phyloP scores from a whole-genome alignment of 1,139 yeast species.

The Meyerozyma sp. region DNA sequence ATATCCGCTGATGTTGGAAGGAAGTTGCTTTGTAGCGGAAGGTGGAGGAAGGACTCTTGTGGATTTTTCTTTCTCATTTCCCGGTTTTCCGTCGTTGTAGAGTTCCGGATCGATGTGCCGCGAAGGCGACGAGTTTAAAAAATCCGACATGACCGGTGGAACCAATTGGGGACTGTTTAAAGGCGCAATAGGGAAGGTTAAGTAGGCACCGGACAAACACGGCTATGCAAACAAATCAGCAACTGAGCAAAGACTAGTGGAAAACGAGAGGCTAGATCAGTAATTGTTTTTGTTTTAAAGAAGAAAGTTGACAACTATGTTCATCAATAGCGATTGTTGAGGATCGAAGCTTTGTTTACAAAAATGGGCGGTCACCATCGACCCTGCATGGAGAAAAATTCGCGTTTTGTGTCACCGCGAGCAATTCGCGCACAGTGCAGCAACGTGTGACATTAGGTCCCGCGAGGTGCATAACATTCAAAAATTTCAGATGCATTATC shows the following conservation, averaged over 20 bases:
- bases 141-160: conserved; percentile 21
- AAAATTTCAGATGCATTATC: neutral
- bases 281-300: neutral
- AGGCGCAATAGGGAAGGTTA: no score
- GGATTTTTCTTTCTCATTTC: conserved; percentile 9
- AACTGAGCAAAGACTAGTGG: conserved; percentile 1
- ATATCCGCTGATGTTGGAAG: conserved; percentile 33
- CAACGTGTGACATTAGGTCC: neutral
- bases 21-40: conserved; percentile 19
- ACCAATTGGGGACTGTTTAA: no score
- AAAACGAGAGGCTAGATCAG: neutral
- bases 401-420: conserved; percentile 1
- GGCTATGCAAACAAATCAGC: neutral
- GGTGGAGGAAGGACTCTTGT: conserved; percentile 14
- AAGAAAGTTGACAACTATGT: neutral
- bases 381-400: neutral
- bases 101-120: conserved; percentile 24
- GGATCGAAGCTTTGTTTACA: neutral
- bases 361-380: neutral
- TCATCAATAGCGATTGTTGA: conserved; percentile 1
- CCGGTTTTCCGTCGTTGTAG: conserved; percentile 11
- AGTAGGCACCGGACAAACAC: no score
- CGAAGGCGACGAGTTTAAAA: conserved; percentile 33
- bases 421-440: neutral
- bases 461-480: no score